Evolutionary conservation across 176 grass and related monocot genomes (phyloP).

Genomic region (Puccinellia tenuiflora): DNA sequence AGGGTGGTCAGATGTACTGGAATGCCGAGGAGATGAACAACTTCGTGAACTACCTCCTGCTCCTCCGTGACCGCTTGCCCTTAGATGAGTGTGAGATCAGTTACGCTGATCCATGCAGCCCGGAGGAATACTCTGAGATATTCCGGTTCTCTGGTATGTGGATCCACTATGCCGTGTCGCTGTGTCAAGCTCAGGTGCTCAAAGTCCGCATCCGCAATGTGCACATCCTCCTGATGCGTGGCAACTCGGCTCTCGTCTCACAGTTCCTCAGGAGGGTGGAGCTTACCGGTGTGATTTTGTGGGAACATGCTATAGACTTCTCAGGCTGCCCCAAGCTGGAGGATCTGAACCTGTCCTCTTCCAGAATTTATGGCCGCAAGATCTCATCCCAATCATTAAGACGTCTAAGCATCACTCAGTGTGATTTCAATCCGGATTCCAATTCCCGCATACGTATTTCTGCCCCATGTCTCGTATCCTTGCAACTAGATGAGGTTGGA

Average conservation of each 20-base stretch:
- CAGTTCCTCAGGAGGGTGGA: neutral
- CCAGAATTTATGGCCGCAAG: neutral
- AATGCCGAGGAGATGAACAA: neutral
- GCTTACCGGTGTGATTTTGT: neutral
- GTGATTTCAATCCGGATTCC: neutral
- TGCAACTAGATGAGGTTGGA: neutral
- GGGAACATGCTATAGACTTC: neutral
- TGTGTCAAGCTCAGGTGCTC: neutral
- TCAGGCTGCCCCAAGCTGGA: neutral
- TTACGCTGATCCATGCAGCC: neutral
- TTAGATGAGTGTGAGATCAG: neutral
- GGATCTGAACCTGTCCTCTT: neutral
- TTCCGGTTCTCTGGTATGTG: neutral
- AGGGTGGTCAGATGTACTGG: neutral
- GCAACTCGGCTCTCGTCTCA: neutral
- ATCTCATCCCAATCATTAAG: neutral
- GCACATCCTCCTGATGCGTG: neutral
- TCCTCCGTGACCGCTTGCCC: neutral
- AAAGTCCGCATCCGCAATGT: neutral
- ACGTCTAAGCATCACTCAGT: neutral
- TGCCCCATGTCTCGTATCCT: neutral
- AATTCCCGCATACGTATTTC: neutral
- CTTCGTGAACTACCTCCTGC: conserved; percentile 2
- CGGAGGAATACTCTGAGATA: neutral
- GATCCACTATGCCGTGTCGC: neutral